phyloP scores from a whole-genome alignment of 2,329 filamentous ascomycete species.

The Zalaria sp. region DNA sequence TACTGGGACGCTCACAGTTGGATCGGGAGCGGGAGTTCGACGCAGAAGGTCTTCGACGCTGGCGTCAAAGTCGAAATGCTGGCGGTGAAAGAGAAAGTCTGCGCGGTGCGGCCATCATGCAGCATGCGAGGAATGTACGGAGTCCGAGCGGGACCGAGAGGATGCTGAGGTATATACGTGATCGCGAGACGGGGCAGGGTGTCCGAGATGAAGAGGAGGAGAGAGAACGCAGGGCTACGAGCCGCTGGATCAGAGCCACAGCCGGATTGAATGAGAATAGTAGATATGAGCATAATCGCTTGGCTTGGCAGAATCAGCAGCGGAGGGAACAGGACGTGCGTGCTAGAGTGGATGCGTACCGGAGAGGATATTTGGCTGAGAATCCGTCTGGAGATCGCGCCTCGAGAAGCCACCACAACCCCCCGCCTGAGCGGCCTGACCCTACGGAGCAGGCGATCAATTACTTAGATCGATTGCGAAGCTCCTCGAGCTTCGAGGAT shows the following conservation, averaged over 20 bases:
- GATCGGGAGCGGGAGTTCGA: conserved; percentile 17
- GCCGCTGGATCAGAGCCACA: conserved; percentile 3
- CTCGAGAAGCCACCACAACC: neutral
- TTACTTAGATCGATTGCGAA: conserved; percentile 46
- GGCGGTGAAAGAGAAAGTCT: conserved; percentile 11
- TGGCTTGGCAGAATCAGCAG: conserved; percentile 10
- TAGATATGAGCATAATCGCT: conserved; percentile 11
- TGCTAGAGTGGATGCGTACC: conserved; percentile 17
- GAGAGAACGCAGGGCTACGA: conserved; percentile 6
- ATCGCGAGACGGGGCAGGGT: conserved; percentile 14
- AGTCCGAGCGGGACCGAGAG: conserved; percentile 19
- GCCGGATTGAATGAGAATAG: neutral
- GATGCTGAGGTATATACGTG: conserved; percentile 26
- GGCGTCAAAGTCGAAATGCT: conserved; percentile 6
- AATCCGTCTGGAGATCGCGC: conserved; percentile 9
- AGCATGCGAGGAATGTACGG: conserved; percentile 13
- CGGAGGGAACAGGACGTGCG: conserved; percentile 3
- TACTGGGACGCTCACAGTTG: conserved; percentile 21
- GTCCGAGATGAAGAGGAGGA: conserved; percentile 18
- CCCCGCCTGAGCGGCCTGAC: too few relatives aligned
- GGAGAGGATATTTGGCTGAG: conserved; percentile 19
- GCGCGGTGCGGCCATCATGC: conserved; percentile 16
- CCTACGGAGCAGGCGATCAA: conserved; percentile 39
- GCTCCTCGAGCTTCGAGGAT: conserved; percentile 38
- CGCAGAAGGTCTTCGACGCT: conserved; percentile 11